A percentile compares a stretch with the other conserved stretches of the same genome.
These are phyloP conservation scores for Arachis hypogaea DNA, from an alignment of 306 rosid species.

Conservation along the genomic window DNA sequence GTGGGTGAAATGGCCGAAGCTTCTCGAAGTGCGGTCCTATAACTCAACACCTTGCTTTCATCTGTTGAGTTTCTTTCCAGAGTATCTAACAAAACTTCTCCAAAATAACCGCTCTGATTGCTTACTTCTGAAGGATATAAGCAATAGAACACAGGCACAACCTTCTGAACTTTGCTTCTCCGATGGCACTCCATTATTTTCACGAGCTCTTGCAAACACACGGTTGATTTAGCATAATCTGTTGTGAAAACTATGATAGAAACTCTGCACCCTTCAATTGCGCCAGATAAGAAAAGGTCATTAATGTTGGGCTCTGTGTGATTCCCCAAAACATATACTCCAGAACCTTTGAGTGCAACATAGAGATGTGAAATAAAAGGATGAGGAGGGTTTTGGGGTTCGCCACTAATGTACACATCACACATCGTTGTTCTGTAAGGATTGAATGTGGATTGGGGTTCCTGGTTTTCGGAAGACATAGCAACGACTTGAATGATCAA, in stretches of 20 bases:
- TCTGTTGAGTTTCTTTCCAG: neutral
- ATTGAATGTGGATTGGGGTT: no score
- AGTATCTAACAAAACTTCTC: neutral
- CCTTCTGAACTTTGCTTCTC: neutral
- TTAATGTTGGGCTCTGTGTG: no score
- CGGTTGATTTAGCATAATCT: neutral
- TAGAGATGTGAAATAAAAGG: no score
- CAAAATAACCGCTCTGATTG: neutral
- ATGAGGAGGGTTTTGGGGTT: no score
- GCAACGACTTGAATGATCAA: no score
- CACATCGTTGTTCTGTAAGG: no score
- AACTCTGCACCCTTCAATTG: neutral
- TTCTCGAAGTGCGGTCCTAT: neutral
- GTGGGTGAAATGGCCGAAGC: neutral
- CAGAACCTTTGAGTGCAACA: neutral
- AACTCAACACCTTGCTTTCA: neutral
- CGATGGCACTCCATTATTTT: neutral
- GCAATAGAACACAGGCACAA: neutral
- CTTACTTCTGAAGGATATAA: neutral
- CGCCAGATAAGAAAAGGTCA: neutral
- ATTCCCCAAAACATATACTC: neutral
- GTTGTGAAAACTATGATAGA: neutral
- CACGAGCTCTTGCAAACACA: neutral
- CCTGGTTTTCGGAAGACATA: no score
- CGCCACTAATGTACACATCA: no score